These are phyloP conservation scores for Cystobasidiopsis lactophilus DNA, from an alignment of 768 basidiomycete genomes.

Conservation along the genomic window DNA sequence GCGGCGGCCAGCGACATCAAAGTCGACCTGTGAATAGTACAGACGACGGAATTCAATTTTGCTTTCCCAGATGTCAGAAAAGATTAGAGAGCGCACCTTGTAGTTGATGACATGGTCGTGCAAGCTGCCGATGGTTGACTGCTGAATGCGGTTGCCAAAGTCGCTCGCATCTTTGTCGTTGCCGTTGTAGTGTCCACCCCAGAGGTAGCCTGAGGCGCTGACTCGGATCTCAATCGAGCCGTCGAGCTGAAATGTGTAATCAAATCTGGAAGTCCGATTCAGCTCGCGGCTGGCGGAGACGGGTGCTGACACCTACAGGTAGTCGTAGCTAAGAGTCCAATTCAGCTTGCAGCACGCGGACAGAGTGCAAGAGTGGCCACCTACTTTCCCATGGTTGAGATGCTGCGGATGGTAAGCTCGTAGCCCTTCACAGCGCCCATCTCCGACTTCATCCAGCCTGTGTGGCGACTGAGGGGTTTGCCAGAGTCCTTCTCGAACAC, in stretches of 20 bases:
- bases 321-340: too few relatives aligned
- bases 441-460: slow-evolving; percentile 34
- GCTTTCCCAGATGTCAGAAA: too few relatives aligned
- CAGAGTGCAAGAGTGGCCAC: too few relatives aligned
- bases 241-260: slow-evolving; percentile 46
- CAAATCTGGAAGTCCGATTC: slow-evolving; percentile 32
- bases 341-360: too few relatives aligned
- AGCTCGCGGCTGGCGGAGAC: too few relatives aligned
- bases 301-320: too few relatives aligned
- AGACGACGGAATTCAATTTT: not conserved
- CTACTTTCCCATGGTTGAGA: slow-evolving; percentile 26
- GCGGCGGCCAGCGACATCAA: slow-evolving; percentile 38
- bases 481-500: slow-evolving; percentile 42
- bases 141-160: slow-evolving; percentile 38
- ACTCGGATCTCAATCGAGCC: slow-evolving; percentile 46
- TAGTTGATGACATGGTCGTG: slow-evolving; percentile 49
- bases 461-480: slow-evolving; percentile 38
- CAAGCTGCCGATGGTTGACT: slow-evolving; percentile 40
- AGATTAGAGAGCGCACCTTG: slow-evolving; percentile 29
- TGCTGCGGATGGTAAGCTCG: slow-evolving; percentile 35
- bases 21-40: slow-evolving; percentile 42
- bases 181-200: slow-evolving; percentile 44
- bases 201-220: slow-evolving; percentile 47
- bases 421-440: slow-evolving; percentile 43
- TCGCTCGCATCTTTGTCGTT: slow-evolving; percentile 30